A percentile compares a stretch with the other conserved stretches of the same genome.
phyloP scores from a whole-genome alignment of 2,329 filamentous ascomycete species.

The Pseudonectria buxi region DNA sequence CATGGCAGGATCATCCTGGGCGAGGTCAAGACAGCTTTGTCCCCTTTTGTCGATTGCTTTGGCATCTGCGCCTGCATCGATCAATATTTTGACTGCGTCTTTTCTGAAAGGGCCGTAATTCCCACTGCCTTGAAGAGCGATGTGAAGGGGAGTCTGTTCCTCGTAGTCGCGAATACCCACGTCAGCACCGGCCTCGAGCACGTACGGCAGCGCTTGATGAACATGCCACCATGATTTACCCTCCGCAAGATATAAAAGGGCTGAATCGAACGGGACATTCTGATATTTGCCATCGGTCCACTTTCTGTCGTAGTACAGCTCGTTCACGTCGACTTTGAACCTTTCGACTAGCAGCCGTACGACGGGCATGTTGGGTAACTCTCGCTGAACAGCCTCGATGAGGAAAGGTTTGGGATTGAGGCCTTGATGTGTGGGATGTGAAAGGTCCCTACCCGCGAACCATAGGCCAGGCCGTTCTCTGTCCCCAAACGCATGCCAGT shows the following conservation, averaged over 20 bases:
- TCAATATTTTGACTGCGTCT: slow-evolving; percentile 11
- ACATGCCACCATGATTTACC: slow-evolving; percentile 17
- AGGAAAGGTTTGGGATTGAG: slow-evolving; percentile 13
- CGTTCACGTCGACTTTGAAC: slow-evolving; percentile 27
- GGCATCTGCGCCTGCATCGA: slow-evolving; percentile 17
- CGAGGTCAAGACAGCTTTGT: slow-evolving; percentile 7
- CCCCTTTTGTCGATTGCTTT: slow-evolving; percentile 9
- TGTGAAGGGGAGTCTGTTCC: slow-evolving; percentile 13
- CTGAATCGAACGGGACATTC: slow-evolving; percentile 1
- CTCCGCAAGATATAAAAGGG: slow-evolving; percentile 7
- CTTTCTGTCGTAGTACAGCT: slow-evolving; percentile 1
- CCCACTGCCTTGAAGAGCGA: slow-evolving; percentile 5
- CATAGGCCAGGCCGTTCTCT: slow-evolving; percentile 12
- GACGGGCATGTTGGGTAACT: slow-evolving; percentile 29
- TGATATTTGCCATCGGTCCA: background rate
- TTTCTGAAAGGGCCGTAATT: slow-evolving; percentile 3
- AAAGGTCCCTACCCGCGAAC: slow-evolving; percentile 3
- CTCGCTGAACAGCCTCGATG: slow-evolving; percentile 20
- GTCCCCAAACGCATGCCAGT: slow-evolving; percentile 15
- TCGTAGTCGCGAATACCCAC: slow-evolving; percentile 4
- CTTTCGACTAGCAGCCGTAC: slow-evolving; percentile 28
- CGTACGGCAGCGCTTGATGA: slow-evolving; percentile 15
- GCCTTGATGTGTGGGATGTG: background rate
- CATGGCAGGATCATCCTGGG: slow-evolving; percentile 4
- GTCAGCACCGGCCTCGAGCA: slow-evolving; percentile 12